Evolutionary conservation across 2,329 filamentous ascomycete species (phyloP).

Genomic region (Venturia pyrina): DNA sequence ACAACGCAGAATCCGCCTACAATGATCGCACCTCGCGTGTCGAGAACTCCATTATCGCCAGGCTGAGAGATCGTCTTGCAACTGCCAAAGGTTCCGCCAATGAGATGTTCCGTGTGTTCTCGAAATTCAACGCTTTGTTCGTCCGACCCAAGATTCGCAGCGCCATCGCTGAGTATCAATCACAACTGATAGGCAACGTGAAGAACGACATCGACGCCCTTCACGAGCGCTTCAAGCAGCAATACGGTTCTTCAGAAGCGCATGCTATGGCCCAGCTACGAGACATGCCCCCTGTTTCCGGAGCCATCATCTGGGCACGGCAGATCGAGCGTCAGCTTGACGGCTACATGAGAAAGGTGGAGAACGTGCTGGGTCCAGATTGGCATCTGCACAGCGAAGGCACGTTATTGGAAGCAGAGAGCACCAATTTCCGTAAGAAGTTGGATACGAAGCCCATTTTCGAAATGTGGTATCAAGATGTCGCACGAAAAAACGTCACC

Average conservation of each 20-base stretch:
- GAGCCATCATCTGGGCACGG: slow-evolving; percentile 93
- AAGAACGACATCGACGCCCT: slow-evolving; percentile 89
- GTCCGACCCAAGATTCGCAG: slow-evolving; percentile 98
- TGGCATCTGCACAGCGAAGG: slow-evolving; percentile 94
- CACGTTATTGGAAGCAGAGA: slow-evolving; percentile 84
- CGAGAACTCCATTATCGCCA: slow-evolving; percentile 97
- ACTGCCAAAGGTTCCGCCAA: slow-evolving; percentile 87
- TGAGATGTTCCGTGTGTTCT: slow-evolving; percentile 99
- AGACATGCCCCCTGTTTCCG: slow-evolving; percentile 89
- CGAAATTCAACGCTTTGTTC: slow-evolving; percentile 98
- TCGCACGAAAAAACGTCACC: slow-evolving; percentile 76
- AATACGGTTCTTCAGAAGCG: slow-evolving; percentile 95
- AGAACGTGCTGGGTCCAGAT: slow-evolving; percentile 87
- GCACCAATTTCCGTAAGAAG: slow-evolving; percentile 90
- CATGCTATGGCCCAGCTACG: slow-evolving; percentile 97
- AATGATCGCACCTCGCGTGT: slow-evolving; percentile 95
- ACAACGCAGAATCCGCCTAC: slow-evolving; percentile 88
- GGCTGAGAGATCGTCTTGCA: slow-evolving; percentile 81
- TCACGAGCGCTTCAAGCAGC: slow-evolving; percentile 96
- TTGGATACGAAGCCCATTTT: slow-evolving; percentile 90
- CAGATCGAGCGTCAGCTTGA: slow-evolving; percentile 96
- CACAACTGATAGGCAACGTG: slow-evolving; percentile 94
- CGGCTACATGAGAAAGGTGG: slow-evolving; percentile 98
- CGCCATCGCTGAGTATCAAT: slow-evolving; percentile 96
- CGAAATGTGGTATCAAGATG: slow-evolving; percentile 89